Base-by-base conservation (phyloP, 2,329 filamentous ascomycete species). In the Albophoma yamanashiensis region DNA sequence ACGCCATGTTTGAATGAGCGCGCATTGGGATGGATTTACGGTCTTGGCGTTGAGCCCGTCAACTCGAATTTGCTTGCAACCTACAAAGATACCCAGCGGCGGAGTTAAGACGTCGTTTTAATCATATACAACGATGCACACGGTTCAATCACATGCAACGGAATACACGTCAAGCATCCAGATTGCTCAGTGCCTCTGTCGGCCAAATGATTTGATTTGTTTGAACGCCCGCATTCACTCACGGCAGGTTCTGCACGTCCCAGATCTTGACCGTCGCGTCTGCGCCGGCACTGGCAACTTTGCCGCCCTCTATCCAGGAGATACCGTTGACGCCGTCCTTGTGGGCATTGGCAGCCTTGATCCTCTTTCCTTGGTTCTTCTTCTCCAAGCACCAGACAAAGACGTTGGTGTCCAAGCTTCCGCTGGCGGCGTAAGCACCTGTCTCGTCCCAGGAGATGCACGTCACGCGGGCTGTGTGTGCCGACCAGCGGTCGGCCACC, bases 291-390 rank as follows among this genome's bases (percentile, higher is more conserved):
- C 88, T 95, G 12, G 89, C 86, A 57, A 97, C 80, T 75, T 83
- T 90, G 61, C 79, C 79, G 11, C 82, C 84, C 36, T 81, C 82
- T 17, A 90, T 80, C 92, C 93, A 99, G 15, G 82, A 82, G 20
- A 97, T 88, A 20, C 90, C 93, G 66, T 89, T 91, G 22, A 97
- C 92, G 12, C 94, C 94, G 70, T 97, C 94, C 76, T 97, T 97
- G 77, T 99, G 94, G 57, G 93, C 92, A 70, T 96, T 96, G 27
- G 86, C 76, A 17, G 86, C 88, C 78, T 94, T 93, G 66, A 95
- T 83, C 66, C 93, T 83, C 74, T 89, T 89, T 2, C 91, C 92
- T 0, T 93, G 93, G 68, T 90, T 88, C 63, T 75, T 81, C 70
- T 91, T 89, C 45, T 78, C 80, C 60, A 97, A 74, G 71, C 91